Percentiles rank a stretch among this genome's conserved stretches.
Conservation (phyloP, 1,139 yeast species). For the Barnettozyma hawaiiensis region DNA sequence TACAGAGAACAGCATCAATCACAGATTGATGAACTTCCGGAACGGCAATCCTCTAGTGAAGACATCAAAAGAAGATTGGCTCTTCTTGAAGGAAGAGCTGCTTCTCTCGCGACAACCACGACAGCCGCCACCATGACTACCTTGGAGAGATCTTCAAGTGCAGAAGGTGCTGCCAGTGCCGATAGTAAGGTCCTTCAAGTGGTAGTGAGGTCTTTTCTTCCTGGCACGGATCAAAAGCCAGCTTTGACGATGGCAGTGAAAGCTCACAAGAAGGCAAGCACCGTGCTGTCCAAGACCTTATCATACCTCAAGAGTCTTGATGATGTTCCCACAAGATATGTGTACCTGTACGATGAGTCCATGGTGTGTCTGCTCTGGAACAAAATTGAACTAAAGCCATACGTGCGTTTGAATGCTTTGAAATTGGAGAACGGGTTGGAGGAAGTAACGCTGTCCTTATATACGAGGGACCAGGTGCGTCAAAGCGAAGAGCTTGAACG, state of each 20-base stretch:
- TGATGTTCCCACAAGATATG: constrained; percentile 5
- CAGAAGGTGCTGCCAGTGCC: background rate
- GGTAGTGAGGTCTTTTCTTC: constrained; percentile 21
- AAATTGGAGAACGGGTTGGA: constrained; percentile 12
- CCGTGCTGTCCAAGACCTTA: constrained; percentile 17
- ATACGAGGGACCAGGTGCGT: constrained; percentile 18
- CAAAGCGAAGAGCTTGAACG: constrained; percentile 6
- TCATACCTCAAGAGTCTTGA: constrained; percentile 10
- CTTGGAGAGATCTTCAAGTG: background rate
- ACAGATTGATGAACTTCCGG: background rate
- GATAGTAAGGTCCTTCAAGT: constrained; percentile 11
- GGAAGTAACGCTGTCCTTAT: constrained; percentile 16
- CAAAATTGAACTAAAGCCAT: constrained; percentile 16
- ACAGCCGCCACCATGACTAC: too few relatives aligned
- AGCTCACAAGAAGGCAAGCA: constrained; percentile 21
- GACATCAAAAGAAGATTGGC: constrained; percentile 6
- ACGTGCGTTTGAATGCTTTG: constrained; percentile 23
- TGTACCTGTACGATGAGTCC: constrained; percentile 10
- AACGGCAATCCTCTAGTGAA: constrained; percentile 2
- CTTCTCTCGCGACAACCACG: background rate
- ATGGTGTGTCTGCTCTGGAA: constrained; percentile 20
- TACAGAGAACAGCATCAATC: constrained; percentile 2
- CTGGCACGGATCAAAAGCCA: constrained; percentile 18
- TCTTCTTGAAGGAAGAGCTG: constrained; percentile 4
- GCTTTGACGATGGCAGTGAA: constrained; percentile 16